Evolutionary conservation across 805 yeast species (phyloP), one percentile per base, ranked within the genome.

Genomic region (Candida patagonica): DNA sequence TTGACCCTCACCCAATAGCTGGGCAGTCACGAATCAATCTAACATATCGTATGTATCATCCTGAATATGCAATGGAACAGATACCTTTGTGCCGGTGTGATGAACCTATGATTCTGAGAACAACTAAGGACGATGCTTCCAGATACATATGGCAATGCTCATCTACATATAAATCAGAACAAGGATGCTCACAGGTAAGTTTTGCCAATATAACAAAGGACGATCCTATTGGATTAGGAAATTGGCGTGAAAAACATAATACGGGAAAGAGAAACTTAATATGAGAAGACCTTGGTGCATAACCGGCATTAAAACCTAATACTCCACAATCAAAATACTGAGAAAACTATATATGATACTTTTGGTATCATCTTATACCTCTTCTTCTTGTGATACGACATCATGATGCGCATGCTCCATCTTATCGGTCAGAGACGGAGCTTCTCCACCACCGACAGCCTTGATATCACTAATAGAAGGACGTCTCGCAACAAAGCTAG

Each of bases 141-240:
- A 65, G 66, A 40, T 81, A 81, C 50, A 69, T 78, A 17, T 81
- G 89, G 88, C 64, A 67, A 48, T 81, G 92, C 50, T 68, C 53
- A 1, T 70, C 41, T 59, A 67, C 42, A 6, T 61, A 55, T 27
- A 26, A 17, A 1, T 37, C 40, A 6, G 51, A 48, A 19, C 37
- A 42, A 23, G 53, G 56, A n/a, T 56, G 61, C 35, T 46, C 47
- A 17, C 42, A 40, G 13, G 30, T 47, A 17, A 33, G 34, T 26
- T 45, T 35, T 29, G 39, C 45, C 6, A 43, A 47, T 26, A 39
- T 41, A 13, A 35, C 38, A 15, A 5, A 17, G 6, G 10, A 15
- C 13, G 30, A 35, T 16, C 31, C 37, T 9, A 13, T 33, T n/a
- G 37, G 37, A 13, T n/a, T 33, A 6, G 31, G 31, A 12, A n/a